Conservation (phyloP, 2,329 filamentous ascomycete species). For the Colletotrichum tabaci region DNA sequence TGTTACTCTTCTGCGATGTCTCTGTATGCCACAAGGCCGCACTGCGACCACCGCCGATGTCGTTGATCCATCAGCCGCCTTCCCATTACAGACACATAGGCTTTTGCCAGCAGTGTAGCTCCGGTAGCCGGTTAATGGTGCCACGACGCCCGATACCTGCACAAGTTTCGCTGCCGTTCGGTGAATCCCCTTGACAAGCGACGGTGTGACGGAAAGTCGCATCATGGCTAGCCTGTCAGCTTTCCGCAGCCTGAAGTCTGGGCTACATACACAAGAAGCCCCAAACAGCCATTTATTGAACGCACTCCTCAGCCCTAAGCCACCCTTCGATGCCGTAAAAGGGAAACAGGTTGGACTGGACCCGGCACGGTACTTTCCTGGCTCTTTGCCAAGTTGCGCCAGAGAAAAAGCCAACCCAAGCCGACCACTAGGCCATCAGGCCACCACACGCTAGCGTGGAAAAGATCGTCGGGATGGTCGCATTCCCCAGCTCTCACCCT, state of each 20-base stretch:
- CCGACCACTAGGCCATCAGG: background rate
- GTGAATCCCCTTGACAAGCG: background rate
- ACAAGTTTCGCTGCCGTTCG: constrained; percentile 15
- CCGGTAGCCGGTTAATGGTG: constrained; percentile 24
- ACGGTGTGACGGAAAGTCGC: constrained; percentile 3
- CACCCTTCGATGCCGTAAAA: constrained; percentile 22
- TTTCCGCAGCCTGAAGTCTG: constrained; percentile 4
- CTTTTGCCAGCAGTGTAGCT: constrained; percentile 5
- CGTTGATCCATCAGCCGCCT: background rate
- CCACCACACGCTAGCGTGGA: background rate
- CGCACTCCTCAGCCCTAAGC: constrained; percentile 38
- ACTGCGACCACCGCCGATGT: background rate
- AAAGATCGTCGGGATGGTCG: background rate
- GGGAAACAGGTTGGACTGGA: background rate
- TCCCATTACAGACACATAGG: constrained; percentile 7
- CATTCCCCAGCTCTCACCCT: constrained; percentile 12
- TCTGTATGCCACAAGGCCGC: constrained; percentile 23
- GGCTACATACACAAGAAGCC: background rate
- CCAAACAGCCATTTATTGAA: constrained; percentile 25
- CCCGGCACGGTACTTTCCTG: constrained; percentile 23
- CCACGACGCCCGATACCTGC: constrained; percentile 14
- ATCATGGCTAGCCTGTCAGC: constrained; percentile 19
- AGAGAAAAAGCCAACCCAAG: background rate
- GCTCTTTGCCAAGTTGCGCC: background rate
- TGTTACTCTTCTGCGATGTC: constrained; percentile 25